Evolutionary conservation across 2,329 filamentous ascomycete species (phyloP).

Genomic region (Colletotrichum shisoi): DNA sequence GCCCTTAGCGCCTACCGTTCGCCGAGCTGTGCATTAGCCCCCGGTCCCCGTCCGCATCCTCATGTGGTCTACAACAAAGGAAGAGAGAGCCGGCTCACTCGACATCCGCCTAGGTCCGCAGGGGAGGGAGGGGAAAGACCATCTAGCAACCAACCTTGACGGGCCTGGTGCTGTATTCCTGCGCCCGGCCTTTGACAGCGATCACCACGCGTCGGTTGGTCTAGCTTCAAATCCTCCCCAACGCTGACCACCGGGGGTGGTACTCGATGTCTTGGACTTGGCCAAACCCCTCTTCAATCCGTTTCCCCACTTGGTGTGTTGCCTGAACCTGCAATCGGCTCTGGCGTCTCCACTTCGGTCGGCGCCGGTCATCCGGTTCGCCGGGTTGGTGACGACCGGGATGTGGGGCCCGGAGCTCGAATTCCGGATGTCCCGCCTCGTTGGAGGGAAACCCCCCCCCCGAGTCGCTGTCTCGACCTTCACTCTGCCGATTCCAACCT

Average conservation of each 20-base stretch:
- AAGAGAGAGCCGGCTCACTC: neutral
- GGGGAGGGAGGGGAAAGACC: neutral
- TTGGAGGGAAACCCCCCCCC: neutral
- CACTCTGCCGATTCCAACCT: neutral
- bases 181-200: conserved; percentile 13
- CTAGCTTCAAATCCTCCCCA: neutral
- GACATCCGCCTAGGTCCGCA: neutral
- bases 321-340: neutral
- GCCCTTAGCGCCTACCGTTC: conserved; percentile 25
- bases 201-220: neutral
- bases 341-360: neutral
- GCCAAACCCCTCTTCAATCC: neutral
- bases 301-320: neutral
- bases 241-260: conserved; percentile 5
- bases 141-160: conserved; percentile 9
- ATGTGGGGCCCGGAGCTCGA: neutral
- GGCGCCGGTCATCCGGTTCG: neutral
- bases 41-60: conserved; percentile 19
- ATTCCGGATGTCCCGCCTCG: neutral
- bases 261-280: neutral
- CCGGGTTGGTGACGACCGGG: neutral
- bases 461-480: too few relatives aligned
- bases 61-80: conserved; percentile 13
- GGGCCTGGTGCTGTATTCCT: conserved; percentile 19
- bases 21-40: conserved; percentile 34